Conservation (phyloP, 306 rosid species). For the Dalbergia cultrata region DNA sequence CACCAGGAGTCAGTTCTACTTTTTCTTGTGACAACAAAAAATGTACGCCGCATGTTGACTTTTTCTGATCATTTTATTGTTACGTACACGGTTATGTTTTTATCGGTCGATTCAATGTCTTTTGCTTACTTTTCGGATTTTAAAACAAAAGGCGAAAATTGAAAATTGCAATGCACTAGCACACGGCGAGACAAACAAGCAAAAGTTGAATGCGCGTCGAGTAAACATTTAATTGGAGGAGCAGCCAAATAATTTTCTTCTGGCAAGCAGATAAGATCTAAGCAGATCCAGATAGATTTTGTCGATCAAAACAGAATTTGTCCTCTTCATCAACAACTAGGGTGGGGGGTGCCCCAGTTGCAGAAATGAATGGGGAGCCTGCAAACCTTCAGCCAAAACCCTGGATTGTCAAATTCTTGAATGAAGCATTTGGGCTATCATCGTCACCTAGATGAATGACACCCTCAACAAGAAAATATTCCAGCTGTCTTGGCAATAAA, state of each 20-base stretch:
- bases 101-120: too few relatives aligned
- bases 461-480: background rate
- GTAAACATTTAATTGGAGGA: constrained; percentile 24
- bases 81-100: too few relatives aligned
- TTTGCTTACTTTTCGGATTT: too few relatives aligned
- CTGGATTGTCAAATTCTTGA: too few relatives aligned
- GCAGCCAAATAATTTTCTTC: background rate
- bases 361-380: constrained; percentile 9
- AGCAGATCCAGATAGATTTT: background rate
- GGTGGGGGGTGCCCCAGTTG: constrained; percentile 38
- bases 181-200: background rate
- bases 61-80: too few relatives aligned
- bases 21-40: too few relatives aligned
- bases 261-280: background rate
- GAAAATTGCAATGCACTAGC: background rate
- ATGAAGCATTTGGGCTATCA: constrained; percentile 30
- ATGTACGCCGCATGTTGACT: too few relatives aligned
- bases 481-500: background rate
- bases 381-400: too few relatives aligned
- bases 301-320: background rate
- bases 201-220: background rate
- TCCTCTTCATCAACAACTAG: constrained; percentile 32
- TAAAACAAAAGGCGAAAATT: too few relatives aligned
- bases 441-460: background rate
- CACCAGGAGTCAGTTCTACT: too few relatives aligned